Conservation (phyloP, 1,139 yeast species). For the Komagataea norvegica region DNA sequence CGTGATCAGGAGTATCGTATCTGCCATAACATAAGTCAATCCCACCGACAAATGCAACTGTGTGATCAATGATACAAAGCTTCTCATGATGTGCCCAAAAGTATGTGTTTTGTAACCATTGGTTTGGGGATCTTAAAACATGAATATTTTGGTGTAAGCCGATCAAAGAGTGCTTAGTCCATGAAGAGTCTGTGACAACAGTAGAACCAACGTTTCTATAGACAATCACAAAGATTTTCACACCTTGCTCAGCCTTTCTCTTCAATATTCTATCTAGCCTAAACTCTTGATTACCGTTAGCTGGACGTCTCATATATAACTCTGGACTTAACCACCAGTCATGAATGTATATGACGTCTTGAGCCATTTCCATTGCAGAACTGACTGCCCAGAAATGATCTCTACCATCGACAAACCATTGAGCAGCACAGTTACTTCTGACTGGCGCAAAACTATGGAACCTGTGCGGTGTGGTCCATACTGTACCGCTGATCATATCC, state of each 20-base stretch:
- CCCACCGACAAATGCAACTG: slow-evolving; percentile 91
- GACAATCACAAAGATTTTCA: slow-evolving; percentile 87
- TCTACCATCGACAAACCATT: slow-evolving; percentile 96
- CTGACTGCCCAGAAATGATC: slow-evolving; percentile 97
- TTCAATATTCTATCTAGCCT: slow-evolving; percentile 84
- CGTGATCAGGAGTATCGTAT: slow-evolving; percentile 96
- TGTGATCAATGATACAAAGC: slow-evolving; percentile 78
- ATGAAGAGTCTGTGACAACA: slow-evolving; percentile 88
- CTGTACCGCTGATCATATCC: slow-evolving; percentile 60
- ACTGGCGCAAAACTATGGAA: slow-evolving; percentile 93
- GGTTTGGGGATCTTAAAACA: slow-evolving; percentile 93
- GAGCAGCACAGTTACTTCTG: slow-evolving; percentile 78
- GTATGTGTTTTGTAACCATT: slow-evolving; percentile 83
- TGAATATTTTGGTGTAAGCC: slow-evolving; percentile 83
- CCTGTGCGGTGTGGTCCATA: slow-evolving; percentile 71
- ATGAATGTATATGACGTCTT: slow-evolving; percentile 88
- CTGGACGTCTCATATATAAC: slow-evolving; percentile 85
- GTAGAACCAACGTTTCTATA: slow-evolving; percentile 93
- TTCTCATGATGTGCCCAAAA: slow-evolving; percentile 99
- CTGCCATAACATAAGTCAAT: slow-evolving; percentile 94
- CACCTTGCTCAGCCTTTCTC: slow-evolving; percentile 91
- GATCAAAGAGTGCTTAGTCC: slow-evolving; percentile 89
- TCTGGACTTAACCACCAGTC: slow-evolving; percentile 99
- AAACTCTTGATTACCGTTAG: slow-evolving; percentile 92
- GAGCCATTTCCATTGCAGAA: slow-evolving; percentile 88